Evolutionary conservation across 441 rosid species (phyloP).

Genomic region (Jatropha podagrica): DNA sequence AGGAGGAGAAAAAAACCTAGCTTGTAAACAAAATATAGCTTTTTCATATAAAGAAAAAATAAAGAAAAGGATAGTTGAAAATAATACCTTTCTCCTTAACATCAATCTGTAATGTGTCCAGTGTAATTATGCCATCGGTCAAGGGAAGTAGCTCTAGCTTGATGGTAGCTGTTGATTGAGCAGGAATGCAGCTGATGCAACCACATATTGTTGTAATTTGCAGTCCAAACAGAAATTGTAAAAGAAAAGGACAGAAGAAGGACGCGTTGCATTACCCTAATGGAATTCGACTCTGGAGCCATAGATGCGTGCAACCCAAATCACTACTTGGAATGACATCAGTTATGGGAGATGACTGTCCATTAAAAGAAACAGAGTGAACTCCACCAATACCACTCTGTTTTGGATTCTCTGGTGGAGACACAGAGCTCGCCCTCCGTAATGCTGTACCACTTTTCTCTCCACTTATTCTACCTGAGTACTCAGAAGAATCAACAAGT

Average conservation of each 20-base stretch:
- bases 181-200: conserved; percentile 79
- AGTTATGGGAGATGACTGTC: conserved; percentile 48
- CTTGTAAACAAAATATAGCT: not conserved
- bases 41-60: not conserved
- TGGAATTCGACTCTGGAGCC: conserved; percentile 99
- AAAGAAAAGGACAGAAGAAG: conserved; percentile 15
- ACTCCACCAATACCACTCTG: conserved; percentile 37
- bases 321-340: conserved; percentile 71
- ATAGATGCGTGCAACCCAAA: conserved; percentile 81
- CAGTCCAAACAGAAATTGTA: conserved; percentile 8
- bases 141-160: conserved; percentile 93
- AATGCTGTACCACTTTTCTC: conserved; percentile 35
- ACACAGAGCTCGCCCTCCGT: conserved; percentile 26
- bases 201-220: conserved; percentile 24
- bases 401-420: conserved; percentile 46
- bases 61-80: conserved; percentile 4
- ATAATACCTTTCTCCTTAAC: conserved; percentile 90
- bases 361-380: conserved; percentile 36
- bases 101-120: conserved; percentile 84
- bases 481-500: conserved; percentile 59
- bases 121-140: conserved; percentile 95
- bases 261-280: conserved; percentile 61
- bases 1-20: not conserved
- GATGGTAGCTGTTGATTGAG: conserved; percentile 84
- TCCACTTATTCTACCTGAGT: conserved; percentile 46